Conservation (phyloP, 2,329 filamentous ascomycete genomes). For the Aspergillus persii region DNA sequence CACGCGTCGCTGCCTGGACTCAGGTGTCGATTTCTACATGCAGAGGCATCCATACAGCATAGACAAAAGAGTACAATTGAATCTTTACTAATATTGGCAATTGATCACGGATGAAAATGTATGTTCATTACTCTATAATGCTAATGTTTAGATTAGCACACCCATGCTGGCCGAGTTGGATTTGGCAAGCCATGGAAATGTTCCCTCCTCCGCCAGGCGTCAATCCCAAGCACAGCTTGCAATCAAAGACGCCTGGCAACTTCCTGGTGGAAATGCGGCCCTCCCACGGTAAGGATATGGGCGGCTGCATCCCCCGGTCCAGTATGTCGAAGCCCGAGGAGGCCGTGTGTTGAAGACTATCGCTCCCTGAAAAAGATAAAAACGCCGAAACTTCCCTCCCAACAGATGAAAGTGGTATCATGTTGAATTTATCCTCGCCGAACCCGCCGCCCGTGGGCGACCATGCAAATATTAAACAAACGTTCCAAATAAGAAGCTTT, state of each 20-base stretch:
- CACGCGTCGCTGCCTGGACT: background rate
- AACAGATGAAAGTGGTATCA: slow-evolving; percentile 48
- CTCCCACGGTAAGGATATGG: background rate
- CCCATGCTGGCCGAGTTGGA: slow-evolving; percentile 15
- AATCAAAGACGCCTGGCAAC: background rate
- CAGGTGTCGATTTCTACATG: no score
- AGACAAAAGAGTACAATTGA: no score
- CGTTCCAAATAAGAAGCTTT: slow-evolving; percentile 26
- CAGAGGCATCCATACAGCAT: no score
- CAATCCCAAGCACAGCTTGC: slow-evolving; percentile 13
- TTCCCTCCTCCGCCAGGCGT: slow-evolving; percentile 11
- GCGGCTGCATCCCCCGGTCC: background rate
- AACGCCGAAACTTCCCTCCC: slow-evolving; percentile 44
- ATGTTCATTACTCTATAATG: slow-evolving; percentile 27
- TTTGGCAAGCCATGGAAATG: slow-evolving; percentile 2
- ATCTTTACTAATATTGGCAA: no score
- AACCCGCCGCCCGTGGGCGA: slow-evolving; percentile 34
- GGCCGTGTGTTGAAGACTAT: slow-evolving; percentile 42
- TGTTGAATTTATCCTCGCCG: slow-evolving; percentile 48
- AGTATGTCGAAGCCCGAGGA: slow-evolving; percentile 15
- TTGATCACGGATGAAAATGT: background rate
- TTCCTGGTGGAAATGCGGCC: background rate
- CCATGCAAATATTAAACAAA: slow-evolving; percentile 41
- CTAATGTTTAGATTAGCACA: slow-evolving; percentile 40
- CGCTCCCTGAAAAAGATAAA: slow-evolving; percentile 29